Conservation (phyloP, 495 filamentous ascomycete genomes). For the Talaromyces liani region DNA sequence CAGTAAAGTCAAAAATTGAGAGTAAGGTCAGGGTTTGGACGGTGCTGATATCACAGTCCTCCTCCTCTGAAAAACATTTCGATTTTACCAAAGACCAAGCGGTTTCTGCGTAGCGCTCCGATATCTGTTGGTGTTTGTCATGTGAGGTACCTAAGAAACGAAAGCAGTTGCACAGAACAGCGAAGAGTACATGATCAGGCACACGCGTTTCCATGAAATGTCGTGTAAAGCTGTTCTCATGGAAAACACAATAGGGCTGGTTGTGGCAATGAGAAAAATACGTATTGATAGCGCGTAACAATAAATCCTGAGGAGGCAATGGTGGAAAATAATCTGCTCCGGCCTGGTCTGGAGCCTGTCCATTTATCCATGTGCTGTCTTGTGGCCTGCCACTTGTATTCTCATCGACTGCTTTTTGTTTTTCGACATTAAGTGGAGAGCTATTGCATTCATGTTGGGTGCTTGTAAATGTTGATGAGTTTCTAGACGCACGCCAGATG, state of each 20-base stretch:
- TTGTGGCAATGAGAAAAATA: slow-evolving; percentile 25
- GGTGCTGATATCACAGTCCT: slow-evolving; percentile 15
- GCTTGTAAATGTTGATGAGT: neutral
- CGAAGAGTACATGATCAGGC: slow-evolving; percentile 18
- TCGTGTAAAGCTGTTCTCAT: slow-evolving; percentile 16
- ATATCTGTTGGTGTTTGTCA: slow-evolving; percentile 15
- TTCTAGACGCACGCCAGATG: neutral
- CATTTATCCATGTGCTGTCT: neutral
- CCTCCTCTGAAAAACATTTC: slow-evolving; percentile 7
- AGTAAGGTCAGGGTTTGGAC: slow-evolving; percentile 22
- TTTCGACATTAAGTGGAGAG: neutral
- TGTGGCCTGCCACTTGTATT: slow-evolving; percentile 1
- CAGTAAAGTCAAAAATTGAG: slow-evolving; percentile 24
- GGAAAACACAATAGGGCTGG: slow-evolving; percentile 25
- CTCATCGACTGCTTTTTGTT: neutral
- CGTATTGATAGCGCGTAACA: slow-evolving; percentile 1
- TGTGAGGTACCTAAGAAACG: slow-evolving; percentile 14
- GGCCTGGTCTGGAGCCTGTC: neutral
- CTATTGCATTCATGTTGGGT: neutral
- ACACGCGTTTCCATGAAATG: slow-evolving; percentile 11
- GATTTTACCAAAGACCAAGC: slow-evolving; percentile 22
- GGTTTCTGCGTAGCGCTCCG: slow-evolving; percentile 18
- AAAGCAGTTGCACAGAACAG: slow-evolving; percentile 19
- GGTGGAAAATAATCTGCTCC: neutral
- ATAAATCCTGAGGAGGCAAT: neutral